Conservation (phyloP, 352 stramenopile genomes). For the Pythium folliculosum region DNA sequence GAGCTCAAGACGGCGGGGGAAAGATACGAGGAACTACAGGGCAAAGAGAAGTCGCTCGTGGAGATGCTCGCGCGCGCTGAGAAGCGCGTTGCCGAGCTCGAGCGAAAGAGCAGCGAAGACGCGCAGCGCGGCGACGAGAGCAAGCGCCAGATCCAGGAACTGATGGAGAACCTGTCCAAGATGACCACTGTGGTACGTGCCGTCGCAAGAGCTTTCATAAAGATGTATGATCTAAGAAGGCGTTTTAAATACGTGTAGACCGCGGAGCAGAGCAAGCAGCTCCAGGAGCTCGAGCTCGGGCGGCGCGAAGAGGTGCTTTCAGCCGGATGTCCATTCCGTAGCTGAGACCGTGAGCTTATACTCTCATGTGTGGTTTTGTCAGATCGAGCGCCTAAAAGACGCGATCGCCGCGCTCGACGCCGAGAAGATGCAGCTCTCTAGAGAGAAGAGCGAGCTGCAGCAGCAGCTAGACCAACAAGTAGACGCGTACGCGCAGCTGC, state of each 20-base stretch:
- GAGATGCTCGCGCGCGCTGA: conserved; percentile 26
- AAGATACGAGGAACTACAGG: conserved; percentile 23
- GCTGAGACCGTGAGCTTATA: no score
- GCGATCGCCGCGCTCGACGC: conserved; percentile 40
- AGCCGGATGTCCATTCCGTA: no score
- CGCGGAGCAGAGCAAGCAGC: conserved; percentile 62
- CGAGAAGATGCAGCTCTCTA: conserved; percentile 39
- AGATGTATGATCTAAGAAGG: no score
- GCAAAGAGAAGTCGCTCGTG: conserved; percentile 38
- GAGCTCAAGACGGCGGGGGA: conserved; percentile 22
- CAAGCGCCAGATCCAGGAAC: conserved; percentile 66
- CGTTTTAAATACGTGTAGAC: no score
- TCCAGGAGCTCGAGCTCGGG: conserved; percentile 56
- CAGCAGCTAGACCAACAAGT: conserved; percentile 49
- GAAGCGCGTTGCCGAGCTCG: conserved; percentile 34
- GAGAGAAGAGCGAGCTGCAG: conserved; percentile 43
- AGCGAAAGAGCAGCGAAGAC: conserved; percentile 27
- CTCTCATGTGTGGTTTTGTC: background rate
- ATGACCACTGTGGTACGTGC: conserved; percentile 43
- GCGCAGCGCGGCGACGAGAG: conserved; percentile 37
- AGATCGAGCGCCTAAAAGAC: conserved; percentile 39
- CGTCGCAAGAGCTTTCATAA: no score
- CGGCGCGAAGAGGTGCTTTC: conserved; percentile 52
- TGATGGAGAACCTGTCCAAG: conserved; percentile 69
- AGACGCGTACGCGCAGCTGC: conserved; percentile 50